Conservation (phyloP, 305 asterid genomes). For the Vinca major region DNA sequence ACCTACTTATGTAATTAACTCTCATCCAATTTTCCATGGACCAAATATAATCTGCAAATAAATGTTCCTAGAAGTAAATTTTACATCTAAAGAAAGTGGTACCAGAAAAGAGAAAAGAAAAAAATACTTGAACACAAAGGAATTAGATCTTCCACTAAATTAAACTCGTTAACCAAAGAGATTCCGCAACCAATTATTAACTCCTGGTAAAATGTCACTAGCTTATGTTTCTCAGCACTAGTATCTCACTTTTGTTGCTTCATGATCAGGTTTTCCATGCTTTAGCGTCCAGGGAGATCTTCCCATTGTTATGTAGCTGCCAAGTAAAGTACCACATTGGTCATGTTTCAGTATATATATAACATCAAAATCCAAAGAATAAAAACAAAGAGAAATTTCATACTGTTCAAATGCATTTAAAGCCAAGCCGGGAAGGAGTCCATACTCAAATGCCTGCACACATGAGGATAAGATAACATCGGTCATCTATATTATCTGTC, state of each 20-base stretch:
- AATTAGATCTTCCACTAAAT: neutral
- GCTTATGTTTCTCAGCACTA: slow-evolving; percentile 9
- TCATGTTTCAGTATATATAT: neutral
- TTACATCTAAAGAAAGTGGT: neutral
- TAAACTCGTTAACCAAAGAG: neutral
- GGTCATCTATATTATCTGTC: neutral
- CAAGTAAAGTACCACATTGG: slow-evolving; percentile 16
- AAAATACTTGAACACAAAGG: neutral
- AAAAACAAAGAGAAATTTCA: slow-evolving; percentile 22
- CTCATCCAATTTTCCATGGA: no score
- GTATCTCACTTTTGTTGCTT: slow-evolving; percentile 61
- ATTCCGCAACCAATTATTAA: neutral
- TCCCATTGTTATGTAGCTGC: slow-evolving; percentile 78
- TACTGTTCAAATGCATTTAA: slow-evolving; percentile 85
- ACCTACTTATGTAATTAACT: no score
- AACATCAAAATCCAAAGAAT: neutral
- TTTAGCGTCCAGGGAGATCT: slow-evolving; percentile 83
- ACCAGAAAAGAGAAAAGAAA: neutral
- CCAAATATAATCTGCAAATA: neutral
- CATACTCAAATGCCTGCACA: slow-evolving; percentile 87
- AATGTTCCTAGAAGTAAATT: neutral
- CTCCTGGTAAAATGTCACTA: neutral
- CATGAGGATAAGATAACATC: neutral
- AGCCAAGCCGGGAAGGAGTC: slow-evolving; percentile 82
- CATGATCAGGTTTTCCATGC: slow-evolving; percentile 94